Base-by-base conservation (phyloP, 2,329 filamentous ascomycete genomes). In the Hypoxylon sp. region DNA sequence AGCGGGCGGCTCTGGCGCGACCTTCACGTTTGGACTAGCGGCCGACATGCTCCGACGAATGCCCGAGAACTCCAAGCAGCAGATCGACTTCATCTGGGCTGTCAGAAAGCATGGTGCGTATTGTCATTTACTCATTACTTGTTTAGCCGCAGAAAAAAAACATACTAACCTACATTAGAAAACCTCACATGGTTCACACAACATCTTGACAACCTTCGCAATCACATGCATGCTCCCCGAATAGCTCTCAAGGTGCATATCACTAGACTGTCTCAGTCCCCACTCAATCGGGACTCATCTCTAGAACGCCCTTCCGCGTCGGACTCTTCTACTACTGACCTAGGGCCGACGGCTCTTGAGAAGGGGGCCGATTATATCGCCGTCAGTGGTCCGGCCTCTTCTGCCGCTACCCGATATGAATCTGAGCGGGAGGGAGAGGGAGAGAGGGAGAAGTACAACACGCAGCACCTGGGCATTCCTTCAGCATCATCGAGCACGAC, bases 1-100 rank as follows among this genome's bases (percentile, higher is more conserved):
- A 40, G 86, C 87, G 2, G 89, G 88, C 11, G 89, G 89, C 3
- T 88, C 86, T 56, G 89, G 89, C 1, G 88, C 86, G 1, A 89
- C 85, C 31, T 91, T 90, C 74, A 85, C 84, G 0, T 85, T 86
- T 64, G 84, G 84, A 4, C 77, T 86, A 37, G 83, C 82, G 1
- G 75, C 82, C 6, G 83, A 85, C 66, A 79, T 85, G 64, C 77
- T 85, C 5, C 79, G 80, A 68, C 81, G 82, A 51, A 79, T 85
- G 76, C 75, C 75, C 0, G 74, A 81, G 44, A 75, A 77, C 35
- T 78, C 79, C 1, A 73, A 75, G 22, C 80, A 81, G 65, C 76
- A 77, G 37, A 77, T 86, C 44, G 82, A 84, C 1, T 85, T 86
- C 61, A 82, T 86, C 30, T 87, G 85, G 85, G 78, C 82, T 6